Percentiles rank a stretch among this genome's conserved stretches.
Conservation (phyloP, 805 yeast species). For the Wickerhamiella dianesei region DNA sequence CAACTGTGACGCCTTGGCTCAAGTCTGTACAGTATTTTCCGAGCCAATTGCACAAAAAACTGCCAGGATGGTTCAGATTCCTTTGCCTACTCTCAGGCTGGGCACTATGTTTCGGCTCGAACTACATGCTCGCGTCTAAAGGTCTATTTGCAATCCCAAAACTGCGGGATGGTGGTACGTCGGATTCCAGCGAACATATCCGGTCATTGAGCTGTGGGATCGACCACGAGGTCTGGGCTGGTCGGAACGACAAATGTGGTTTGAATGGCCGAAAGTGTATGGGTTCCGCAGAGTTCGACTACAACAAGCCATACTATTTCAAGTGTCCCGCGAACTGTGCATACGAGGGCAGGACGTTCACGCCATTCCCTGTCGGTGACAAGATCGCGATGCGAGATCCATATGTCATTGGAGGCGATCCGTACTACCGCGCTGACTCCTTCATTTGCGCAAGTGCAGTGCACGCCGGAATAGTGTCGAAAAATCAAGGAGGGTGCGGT, state of each 20-base stretch:
- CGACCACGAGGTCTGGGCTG: conserved; percentile 42
- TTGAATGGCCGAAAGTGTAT: conserved; percentile 48
- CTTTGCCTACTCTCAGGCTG: conserved; percentile 7
- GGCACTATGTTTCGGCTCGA: conserved; percentile 16
- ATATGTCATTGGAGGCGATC: conserved; percentile 58
- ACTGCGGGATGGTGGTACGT: background rate
- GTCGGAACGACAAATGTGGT: conserved; percentile 68
- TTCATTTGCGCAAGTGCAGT: conserved; percentile 82
- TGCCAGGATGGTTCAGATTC: conserved; percentile 9
- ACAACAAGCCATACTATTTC: conserved; percentile 36
- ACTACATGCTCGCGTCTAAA: conserved; percentile 10
- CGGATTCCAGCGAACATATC: conserved; percentile 2
- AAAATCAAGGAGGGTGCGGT: conserved; percentile 69
- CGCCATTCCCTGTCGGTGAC: conserved; percentile 62
- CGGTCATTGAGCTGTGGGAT: conserved; percentile 16
- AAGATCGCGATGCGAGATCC: conserved; percentile 54
- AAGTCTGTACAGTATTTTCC: conserved; percentile 10
- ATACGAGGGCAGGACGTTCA: conserved; percentile 59
- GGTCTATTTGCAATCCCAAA: conserved; percentile 18
- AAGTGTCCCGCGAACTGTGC: conserved; percentile 86
- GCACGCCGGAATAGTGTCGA: conserved; percentile 69
- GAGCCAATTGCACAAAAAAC: conserved; percentile 2
- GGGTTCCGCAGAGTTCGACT: conserved; percentile 24
- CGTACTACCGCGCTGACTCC: conserved; percentile 66
- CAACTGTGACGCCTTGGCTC: conserved; percentile 11